Conservation (phyloP, 192 early-diverging fungal genomes). For the Radiomyces spectabilis region DNA sequence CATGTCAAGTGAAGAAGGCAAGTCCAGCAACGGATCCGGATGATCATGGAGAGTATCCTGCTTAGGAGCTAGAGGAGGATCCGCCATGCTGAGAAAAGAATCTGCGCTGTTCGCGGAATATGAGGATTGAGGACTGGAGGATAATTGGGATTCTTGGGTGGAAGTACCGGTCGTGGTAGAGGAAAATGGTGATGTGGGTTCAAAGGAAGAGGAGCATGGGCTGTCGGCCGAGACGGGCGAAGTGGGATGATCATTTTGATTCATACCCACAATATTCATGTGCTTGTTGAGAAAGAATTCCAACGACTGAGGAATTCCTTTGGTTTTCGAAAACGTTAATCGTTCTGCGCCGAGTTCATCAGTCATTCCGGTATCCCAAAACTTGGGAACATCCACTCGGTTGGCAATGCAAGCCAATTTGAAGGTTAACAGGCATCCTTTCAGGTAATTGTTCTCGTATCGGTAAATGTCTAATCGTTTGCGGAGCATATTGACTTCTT, state of each 20-base stretch:
- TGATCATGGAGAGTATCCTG: background rate
- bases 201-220: background rate
- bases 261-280: background rate
- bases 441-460: conserved; percentile 38
- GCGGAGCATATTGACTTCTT: conserved; percentile 28
- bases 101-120: no score
- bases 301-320: conserved; percentile 4
- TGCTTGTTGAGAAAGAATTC: conserved; percentile 10
- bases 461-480: conserved; percentile 28
- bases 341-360: conserved; percentile 6
- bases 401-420: conserved; percentile 23
- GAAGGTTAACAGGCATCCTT: conserved; percentile 30
- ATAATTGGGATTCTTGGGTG: no score
- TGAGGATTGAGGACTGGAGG: no score
- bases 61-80: no score
- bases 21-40: no score
- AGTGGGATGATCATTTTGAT: background rate
- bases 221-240: background rate
- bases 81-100: no score
- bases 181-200: no score
- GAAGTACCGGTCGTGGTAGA: no score
- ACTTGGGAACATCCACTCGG: conserved; percentile 20
- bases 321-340: background rate
- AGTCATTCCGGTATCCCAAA: conserved; percentile 9
- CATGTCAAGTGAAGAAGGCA: no score